phyloP scores from a whole-genome alignment of 176 grass and related monocot genomes.

The Carex littledalei region DNA sequence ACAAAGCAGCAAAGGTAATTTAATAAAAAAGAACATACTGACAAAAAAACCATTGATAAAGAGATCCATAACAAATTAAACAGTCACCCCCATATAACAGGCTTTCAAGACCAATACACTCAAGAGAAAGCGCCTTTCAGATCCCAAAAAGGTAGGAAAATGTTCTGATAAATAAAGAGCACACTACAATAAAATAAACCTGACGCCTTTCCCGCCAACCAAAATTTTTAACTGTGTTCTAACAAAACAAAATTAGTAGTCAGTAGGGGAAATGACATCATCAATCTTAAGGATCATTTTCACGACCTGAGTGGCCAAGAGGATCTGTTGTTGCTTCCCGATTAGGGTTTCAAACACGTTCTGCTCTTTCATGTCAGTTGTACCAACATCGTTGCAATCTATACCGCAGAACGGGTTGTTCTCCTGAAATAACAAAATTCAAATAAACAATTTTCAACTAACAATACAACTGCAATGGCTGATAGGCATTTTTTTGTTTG shows the following conservation, averaged over 20 bases:
- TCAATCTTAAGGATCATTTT: constrained; percentile 92
- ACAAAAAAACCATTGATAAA: neutral
- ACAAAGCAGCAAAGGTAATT: neutral
- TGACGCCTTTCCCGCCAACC: neutral
- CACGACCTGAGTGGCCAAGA: constrained; percentile 64
- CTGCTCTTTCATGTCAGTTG: constrained; percentile 58
- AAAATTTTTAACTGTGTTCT: neutral
- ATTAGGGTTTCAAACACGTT: constrained; percentile 68
- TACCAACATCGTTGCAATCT: constrained; percentile 60
- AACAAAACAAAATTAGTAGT: constrained; percentile 42
- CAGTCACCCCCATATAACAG: constrained; percentile 1
- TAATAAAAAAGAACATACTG: neutral
- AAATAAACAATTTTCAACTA: neutral
- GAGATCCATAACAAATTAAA: constrained; percentile 7
- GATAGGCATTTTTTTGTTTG: neutral
- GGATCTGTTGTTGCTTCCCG: constrained; percentile 70
- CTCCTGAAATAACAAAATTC: constrained; percentile 36
- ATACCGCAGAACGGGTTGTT: constrained; percentile 53
- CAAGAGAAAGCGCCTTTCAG: neutral
- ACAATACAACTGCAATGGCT: neutral
- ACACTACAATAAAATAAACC: constrained; percentile 4
- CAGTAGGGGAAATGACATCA: constrained; percentile 45
- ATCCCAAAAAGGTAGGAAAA: neutral
- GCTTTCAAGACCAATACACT: neutral
- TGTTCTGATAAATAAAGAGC: neutral